phyloP scores from a whole-genome alignment of 352 stramenopile species.

The Globisporangium viniferum region DNA sequence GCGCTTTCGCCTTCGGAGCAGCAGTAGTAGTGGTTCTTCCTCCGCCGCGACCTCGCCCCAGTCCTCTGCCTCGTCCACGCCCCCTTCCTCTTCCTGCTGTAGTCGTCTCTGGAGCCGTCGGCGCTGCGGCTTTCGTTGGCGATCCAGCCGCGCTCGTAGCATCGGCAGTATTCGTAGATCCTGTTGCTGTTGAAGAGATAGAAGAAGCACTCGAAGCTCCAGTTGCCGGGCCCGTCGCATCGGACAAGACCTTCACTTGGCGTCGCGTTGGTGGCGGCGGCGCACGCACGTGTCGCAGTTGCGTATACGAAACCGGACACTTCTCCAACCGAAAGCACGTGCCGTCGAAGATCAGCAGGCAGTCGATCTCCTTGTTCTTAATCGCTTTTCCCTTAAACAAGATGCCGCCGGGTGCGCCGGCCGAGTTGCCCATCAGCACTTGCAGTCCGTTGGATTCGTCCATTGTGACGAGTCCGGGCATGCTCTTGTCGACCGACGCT shows the following conservation, averaged over 20 bases:
- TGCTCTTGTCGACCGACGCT: constrained; percentile 66
- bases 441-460: constrained; percentile 58
- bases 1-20: neutral
- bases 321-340: constrained; percentile 62
- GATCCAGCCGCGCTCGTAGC: neutral
- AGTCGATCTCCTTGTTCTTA: constrained; percentile 83
- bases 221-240: neutral
- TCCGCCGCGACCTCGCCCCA: constrained; percentile 1
- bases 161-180: neutral
- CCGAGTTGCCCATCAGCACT: constrained; percentile 60
- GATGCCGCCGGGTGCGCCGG: constrained; percentile 52
- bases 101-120: neutral
- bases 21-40: neutral
- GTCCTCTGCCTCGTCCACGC: neutral
- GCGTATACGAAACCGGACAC: constrained; percentile 63
- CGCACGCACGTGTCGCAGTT: constrained; percentile 70
- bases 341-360: constrained; percentile 78
- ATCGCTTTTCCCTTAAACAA: constrained; percentile 74
- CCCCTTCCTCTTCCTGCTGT: constrained; percentile 7
- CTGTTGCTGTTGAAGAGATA: neutral
- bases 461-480: constrained; percentile 61
- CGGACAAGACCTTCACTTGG: neutral
- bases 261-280: constrained; percentile 16
- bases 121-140: neutral
- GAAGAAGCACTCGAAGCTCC: neutral